Evolutionary conservation across 768 basidiomycete genomes (phyloP).

Genomic region (Xanthoconium purpureum): DNA sequence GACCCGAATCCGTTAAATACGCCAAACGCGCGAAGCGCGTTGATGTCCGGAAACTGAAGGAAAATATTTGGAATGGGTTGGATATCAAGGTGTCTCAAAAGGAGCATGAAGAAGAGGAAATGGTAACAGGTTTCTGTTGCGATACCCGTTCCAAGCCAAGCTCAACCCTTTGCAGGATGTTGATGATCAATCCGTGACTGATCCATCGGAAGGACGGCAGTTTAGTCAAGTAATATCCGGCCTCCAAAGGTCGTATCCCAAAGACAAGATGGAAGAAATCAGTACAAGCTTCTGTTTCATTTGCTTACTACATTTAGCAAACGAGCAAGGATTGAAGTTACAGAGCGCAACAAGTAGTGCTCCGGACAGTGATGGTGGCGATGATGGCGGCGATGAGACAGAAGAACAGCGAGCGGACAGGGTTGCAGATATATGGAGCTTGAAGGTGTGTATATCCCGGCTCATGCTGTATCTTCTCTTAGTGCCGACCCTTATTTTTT

Average conservation of each 20-base stretch:
- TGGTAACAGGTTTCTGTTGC: slow-evolving; percentile 42
- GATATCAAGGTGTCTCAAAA: slow-evolving; percentile 61
- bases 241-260: slow-evolving; percentile 78
- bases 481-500: background rate
- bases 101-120: slow-evolving; percentile 43
- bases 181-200: slow-evolving; percentile 50
- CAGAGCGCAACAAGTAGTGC: slow-evolving; percentile 45
- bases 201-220: slow-evolving; percentile 62
- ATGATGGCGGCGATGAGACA: slow-evolving; percentile 35
- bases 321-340: slow-evolving; percentile 91
- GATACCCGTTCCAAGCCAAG: background rate
- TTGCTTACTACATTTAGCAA: slow-evolving; percentile 92
- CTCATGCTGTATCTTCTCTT: background rate
- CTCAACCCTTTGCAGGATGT: slow-evolving; percentile 43
- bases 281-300: slow-evolving; percentile 99
- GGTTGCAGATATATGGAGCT: slow-evolving; percentile 72
- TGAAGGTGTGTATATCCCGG: slow-evolving; percentile 51
- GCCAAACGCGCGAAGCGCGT: slow-evolving; percentile 95
- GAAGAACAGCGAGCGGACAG: slow-evolving; percentile 40
- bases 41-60: slow-evolving; percentile 94
- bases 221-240: slow-evolving; percentile 82
- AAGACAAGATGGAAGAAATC: slow-evolving; percentile 95
- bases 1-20: slow-evolving; percentile 89
- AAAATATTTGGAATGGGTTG: slow-evolving; percentile 94
- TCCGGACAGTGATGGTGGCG: slow-evolving; percentile 34